Evolutionary conservation across 768 basidiomycete species (phyloP).

Genomic region (Boletellus ananas): DNA sequence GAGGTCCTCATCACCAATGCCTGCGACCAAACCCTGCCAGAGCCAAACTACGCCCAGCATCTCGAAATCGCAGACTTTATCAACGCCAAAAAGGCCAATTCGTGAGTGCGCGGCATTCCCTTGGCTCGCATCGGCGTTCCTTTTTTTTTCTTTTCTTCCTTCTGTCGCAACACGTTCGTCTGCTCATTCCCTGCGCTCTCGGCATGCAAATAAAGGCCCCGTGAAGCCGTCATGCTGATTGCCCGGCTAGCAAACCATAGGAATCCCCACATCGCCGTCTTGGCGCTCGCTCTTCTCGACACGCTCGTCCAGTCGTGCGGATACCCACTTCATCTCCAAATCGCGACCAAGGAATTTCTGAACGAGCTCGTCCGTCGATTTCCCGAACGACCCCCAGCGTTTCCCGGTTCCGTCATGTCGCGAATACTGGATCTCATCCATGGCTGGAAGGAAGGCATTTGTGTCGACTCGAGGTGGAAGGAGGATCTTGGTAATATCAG

Average conservation of each 20-base stretch:
- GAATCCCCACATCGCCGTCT: slow-evolving; percentile 86
- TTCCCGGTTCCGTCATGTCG: slow-evolving; percentile 92
- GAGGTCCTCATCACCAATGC: slow-evolving; percentile 76
- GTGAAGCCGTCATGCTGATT: slow-evolving; percentile 85
- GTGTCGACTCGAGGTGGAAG: slow-evolving; percentile 83
- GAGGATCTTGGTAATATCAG: slow-evolving; percentile 96
- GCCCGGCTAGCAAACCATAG: slow-evolving; percentile 87
- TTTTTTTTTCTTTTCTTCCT: neutral
- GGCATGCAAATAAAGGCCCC: slow-evolving; percentile 50
- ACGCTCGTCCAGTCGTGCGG: slow-evolving; percentile 94
- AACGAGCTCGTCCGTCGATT: slow-evolving; percentile 98
- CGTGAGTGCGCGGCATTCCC: slow-evolving; percentile 45
- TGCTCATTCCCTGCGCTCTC: neutral
- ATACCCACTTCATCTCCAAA: slow-evolving; percentile 96
- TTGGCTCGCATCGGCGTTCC: too few species aligned
- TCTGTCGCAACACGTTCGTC: neutral
- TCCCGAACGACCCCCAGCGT: slow-evolving; percentile 94
- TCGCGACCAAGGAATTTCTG: slow-evolving; percentile 94
- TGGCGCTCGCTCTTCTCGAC: slow-evolving; percentile 82
- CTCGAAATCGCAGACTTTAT: slow-evolving; percentile 93
- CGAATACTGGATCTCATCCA: slow-evolving; percentile 91
- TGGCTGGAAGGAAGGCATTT: slow-evolving; percentile 93
- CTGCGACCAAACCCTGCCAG: slow-evolving; percentile 80
- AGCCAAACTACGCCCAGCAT: slow-evolving; percentile 89
- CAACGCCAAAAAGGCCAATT: slow-evolving; percentile 95